Evolutionary conservation across 2,329 filamentous ascomycete genomes (phyloP), one percentile per base, ranked within the genome.

Genomic region (Byssochlamys sp.): DNA sequence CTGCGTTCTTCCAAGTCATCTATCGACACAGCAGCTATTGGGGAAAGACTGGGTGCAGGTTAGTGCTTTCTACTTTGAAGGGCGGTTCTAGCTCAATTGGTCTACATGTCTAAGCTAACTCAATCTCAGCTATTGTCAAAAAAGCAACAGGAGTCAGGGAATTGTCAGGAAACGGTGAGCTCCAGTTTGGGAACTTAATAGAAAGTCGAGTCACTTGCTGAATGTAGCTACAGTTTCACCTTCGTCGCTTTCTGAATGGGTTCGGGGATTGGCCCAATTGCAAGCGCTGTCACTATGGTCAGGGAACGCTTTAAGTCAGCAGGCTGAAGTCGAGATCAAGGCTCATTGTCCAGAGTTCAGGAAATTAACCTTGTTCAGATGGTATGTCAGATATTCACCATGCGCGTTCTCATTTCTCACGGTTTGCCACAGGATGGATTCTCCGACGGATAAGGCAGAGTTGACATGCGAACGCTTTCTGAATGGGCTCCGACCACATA

Each of bases 321-420:
- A 81, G 57, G 77, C 80, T 1, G 80, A 81, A 31, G 71, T 73
- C 11, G 77, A 81, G 2, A 80, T 90, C 53, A 75, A 78, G 26
- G 67, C 78, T 26, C 75, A 81, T 62, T 90, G 86, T 62, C 82
- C 82, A 1, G 73, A 79, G 7, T 86, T 90, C 63, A 77, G 78
- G 50, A 78, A 81, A 45, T 70, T 90, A 25, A 81, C 77, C 27
- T 82, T 87, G 57, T 85, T 80, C 60, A 75, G 69, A 49, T 82
- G 78, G 78, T 73, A 65, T 55, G 65, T 55, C 64, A 66, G 24
- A 60, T 64, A n/a, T 12, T 4, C 24, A 25, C 45, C 35, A 19
- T 52, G n/a, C n/a, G 24, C 26, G 24, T 11, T 50, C 33, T 31
- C 26, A 12, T 14, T 54, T 45, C 57, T 65, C 2, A 63, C 55